Evolutionary conservation across 805 yeast genomes (phyloP), one percentile per base, ranked within the genome.

Genomic region (Pichia exigua): DNA sequence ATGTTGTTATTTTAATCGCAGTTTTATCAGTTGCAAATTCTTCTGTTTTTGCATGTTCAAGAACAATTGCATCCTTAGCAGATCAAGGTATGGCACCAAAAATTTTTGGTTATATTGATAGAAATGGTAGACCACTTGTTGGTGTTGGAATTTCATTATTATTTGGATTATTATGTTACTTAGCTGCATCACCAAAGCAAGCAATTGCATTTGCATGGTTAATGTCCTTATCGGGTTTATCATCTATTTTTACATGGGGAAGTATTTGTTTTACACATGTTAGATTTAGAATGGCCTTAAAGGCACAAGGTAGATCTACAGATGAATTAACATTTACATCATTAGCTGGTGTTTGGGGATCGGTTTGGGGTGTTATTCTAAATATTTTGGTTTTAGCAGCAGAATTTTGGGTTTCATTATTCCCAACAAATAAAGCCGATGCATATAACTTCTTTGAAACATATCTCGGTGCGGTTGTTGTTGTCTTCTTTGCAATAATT

Each of bases 351-450:
- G 67, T 82, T 30, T 69, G 64, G 58, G 95, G 95, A 46, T 83
- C 95, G 0, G 65, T 63, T 54, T 77, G 77, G 64, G 95, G 94
- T 50, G 61, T 78, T 18, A 52, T 68, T 26, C 68, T 89, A 62
- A 82, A 82, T 64, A 40, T 76, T 32, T 65, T 84, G 51, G 82
- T 87, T 55, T 72, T 89, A 54, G 70, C 78, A 51, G 87, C 90
- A 30, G 91, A 86, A 69, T 86, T 88, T 73, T 88, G 92, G 88
- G 75, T 83, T 53, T 91, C 94, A 8, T 69, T 85, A 42, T 87
- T 74, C 75, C 95, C 95, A 50, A 62, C 81, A 45, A 80, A 81
- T 15, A 72, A 53, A 8, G 79, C 85, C 49, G 73, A 69, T 62
- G 86, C 87, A 10, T 60, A 67, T 41, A 68, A 59, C 44, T 87